Conservation (phyloP, 345 rosid genomes). For the Firmiana major region DNA sequence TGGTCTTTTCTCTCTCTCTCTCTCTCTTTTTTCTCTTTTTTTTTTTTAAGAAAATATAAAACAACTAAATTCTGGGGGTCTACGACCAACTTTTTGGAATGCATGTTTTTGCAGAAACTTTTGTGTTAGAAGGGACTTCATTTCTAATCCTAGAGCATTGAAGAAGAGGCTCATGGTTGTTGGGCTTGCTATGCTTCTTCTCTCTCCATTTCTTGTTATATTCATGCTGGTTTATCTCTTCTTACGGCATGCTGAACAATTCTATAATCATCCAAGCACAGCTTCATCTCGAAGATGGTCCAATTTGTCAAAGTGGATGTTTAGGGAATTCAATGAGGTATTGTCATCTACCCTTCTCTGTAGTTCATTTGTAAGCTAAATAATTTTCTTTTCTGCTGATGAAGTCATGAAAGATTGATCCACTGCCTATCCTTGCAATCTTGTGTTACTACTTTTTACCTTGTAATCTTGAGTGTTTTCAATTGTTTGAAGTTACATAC, state of each 20-base stretch:
- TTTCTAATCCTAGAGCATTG: constrained; percentile 71
- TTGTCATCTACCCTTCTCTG: not conserved
- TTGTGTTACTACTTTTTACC: not conserved
- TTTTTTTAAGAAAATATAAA: not conserved
- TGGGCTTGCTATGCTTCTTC: constrained; percentile 83
- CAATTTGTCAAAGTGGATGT: constrained; percentile 92
- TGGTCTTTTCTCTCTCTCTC: not conserved
- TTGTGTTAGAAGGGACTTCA: constrained; percentile 80
- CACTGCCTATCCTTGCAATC: not conserved
- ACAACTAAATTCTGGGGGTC: not conserved
- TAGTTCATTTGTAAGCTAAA: not conserved
- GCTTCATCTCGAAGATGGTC: constrained; percentile 99
- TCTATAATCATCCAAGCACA: constrained; percentile 93
- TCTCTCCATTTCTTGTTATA: constrained; percentile 93
- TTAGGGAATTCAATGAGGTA: constrained; percentile 98
- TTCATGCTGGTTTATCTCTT: constrained; percentile 95
- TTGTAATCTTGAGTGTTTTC: not conserved
- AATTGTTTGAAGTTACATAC: not conserved
- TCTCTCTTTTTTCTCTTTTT: too few species aligned
- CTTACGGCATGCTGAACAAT: constrained; percentile 95
- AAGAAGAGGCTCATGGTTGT: constrained; percentile 84
- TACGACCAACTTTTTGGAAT: constrained; percentile 5
- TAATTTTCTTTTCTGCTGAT: not conserved
- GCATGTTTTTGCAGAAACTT: constrained; percentile 63
- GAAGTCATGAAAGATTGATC: not conserved